Evolutionary conservation across 805 yeast species (phyloP).

Genomic region (Ogataea henricii): DNA sequence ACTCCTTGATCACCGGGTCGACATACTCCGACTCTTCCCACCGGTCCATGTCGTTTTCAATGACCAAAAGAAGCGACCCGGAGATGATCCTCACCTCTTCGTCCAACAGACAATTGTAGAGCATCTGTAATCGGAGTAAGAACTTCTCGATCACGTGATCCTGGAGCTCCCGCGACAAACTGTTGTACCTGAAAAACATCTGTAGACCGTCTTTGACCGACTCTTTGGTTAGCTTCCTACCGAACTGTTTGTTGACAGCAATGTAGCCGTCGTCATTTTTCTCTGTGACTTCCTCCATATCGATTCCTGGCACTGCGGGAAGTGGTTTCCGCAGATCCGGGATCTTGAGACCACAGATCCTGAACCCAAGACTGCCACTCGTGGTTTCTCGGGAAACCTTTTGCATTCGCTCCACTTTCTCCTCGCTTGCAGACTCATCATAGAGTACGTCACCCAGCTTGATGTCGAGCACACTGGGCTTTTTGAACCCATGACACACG

Average conservation of each 20-base stretch:
- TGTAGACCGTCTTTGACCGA: constrained; percentile 48
- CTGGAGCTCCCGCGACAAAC: constrained; percentile 35
- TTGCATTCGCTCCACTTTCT: constrained; percentile 60
- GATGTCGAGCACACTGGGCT: constrained; percentile 79
- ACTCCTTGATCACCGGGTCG: constrained; percentile 38
- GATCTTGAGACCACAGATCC: constrained; percentile 89
- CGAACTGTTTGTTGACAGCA: constrained; percentile 66
- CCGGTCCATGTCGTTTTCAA: constrained; percentile 62
- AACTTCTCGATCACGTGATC: constrained; percentile 46
- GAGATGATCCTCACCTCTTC: constrained; percentile 68
- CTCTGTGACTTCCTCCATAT: constrained; percentile 6
- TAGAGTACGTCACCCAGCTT: constrained; percentile 75
- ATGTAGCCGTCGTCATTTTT: constrained; percentile 43
- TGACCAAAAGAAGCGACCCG: constrained; percentile 70
- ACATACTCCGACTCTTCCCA: constrained; percentile 49
- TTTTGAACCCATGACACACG: constrained; percentile 55
- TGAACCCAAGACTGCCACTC: constrained; percentile 69
- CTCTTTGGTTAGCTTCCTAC: constrained; percentile 54
- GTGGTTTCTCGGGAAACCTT: constrained; percentile 74
- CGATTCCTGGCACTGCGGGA: constrained; percentile 22
- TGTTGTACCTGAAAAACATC: constrained; percentile 45
- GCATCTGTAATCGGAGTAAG: constrained; percentile 58
- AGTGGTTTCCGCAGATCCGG: constrained; percentile 9
- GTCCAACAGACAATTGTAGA: constrained; percentile 64
- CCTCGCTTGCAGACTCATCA: constrained; percentile 60